Evolutionary conservation across 148 eudicot genomes (phyloP).

Genomic region (Fagopyrum tataricum): DNA sequence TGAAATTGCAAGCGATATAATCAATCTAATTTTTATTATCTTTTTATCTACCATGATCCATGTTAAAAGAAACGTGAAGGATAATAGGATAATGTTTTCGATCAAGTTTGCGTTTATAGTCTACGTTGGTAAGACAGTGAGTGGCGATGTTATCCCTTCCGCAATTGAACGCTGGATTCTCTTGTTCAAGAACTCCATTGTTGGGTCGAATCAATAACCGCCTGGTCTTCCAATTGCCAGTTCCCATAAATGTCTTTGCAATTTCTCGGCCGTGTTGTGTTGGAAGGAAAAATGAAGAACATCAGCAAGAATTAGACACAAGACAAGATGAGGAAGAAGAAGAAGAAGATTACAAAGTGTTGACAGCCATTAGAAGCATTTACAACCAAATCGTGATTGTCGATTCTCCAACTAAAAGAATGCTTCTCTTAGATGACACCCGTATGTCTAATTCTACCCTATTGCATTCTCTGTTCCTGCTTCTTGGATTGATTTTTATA

Average conservation of each 20-base stretch:
- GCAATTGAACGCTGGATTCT: slow-evolving; percentile 1
- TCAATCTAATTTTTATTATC: too few relatives aligned
- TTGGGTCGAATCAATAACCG: too few relatives aligned
- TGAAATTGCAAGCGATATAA: too few relatives aligned
- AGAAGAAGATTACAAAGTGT: slow-evolving; percentile 30
- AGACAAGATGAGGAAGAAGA: neutral
- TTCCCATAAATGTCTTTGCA: neutral
- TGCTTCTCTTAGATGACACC: slow-evolving; percentile 66
- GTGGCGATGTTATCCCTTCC: slow-evolving; percentile 3
- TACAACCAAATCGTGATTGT: slow-evolving; percentile 65
- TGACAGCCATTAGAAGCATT: slow-evolving; percentile 37
- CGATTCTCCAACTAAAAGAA: slow-evolving; percentile 40
- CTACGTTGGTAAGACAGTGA: neutral
- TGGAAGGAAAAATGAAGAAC: neutral
- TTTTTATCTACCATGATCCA: too few relatives aligned
- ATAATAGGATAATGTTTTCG: neutral
- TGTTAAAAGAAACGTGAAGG: neutral
- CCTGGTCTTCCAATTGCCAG: neutral
- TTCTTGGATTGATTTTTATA: neutral
- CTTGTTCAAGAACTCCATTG: neutral
- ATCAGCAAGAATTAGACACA: neutral
- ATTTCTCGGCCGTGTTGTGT: slow-evolving; percentile 1
- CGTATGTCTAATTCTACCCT: slow-evolving; percentile 26
- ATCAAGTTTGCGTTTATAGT: neutral
- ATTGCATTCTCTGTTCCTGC: neutral